Evolutionary conservation across 2,329 filamentous ascomycete species (phyloP).

Genomic region (Aspergillus bombycis): DNA sequence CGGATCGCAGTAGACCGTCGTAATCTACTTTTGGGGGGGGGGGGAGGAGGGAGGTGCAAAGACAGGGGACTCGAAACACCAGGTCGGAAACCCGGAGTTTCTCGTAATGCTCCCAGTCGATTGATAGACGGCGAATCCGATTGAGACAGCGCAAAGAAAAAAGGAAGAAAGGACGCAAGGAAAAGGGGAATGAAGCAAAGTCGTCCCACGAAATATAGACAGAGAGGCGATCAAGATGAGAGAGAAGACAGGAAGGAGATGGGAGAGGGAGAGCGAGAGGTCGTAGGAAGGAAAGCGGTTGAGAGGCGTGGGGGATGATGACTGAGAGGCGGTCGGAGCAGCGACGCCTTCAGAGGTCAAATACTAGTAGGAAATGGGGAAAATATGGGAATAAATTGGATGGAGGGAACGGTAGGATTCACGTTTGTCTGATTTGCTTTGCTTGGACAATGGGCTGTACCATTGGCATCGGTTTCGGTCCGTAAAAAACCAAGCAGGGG

Average conservation of each 20-base stretch:
- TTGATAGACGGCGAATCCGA: neutral
- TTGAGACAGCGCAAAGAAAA: constrained; percentile 5
- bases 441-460: constrained; percentile 2
- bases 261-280: neutral
- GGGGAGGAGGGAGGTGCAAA: too few relatives aligned
- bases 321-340: constrained; percentile 31
- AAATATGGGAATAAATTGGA: neutral
- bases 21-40: constrained; percentile 1
- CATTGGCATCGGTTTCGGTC: constrained; percentile 1
- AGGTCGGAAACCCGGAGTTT: constrained; percentile 21
- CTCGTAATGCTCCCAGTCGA: constrained; percentile 20
- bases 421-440: constrained; percentile 16
- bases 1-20: constrained; percentile 22
- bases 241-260: constrained; percentile 2
- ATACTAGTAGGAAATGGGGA: neutral
- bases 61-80: constrained; percentile 21
- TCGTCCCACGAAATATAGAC: constrained; percentile 3
- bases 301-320: constrained; percentile 27
- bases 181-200: neutral
- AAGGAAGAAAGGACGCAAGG: neutral
- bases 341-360: constrained; percentile 10
- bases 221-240: constrained; percentile 3
- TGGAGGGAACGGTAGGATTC: constrained; percentile 12
- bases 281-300: constrained; percentile 4
- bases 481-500: neutral